Base-by-base conservation (phyloP, 176 grass and related monocot species). In the Eremochloa ophiuroides region DNA sequence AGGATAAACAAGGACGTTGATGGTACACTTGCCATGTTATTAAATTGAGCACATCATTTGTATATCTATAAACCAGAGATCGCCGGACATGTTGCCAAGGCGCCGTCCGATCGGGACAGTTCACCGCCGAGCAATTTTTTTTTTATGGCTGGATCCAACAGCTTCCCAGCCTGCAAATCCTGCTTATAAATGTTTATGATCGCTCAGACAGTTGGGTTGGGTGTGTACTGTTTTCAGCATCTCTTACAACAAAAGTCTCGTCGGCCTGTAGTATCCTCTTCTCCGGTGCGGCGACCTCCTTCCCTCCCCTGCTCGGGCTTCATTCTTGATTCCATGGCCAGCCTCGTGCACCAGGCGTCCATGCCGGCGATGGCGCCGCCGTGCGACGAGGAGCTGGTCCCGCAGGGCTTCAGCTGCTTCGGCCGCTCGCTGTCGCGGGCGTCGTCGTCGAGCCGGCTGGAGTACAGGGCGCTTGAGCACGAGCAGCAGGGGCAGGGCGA, bases 321-420 rank as follows among this genome's bases (percentile, higher is more conserved):
- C 17, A 18, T 77, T 42, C 5, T 12, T 20, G 37, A 7, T 43
- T 0, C 69, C 73, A 89, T 89, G 87, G 87, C 87, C 22, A 89
- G 83, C 66, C 72, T 89, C 35, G 37, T 82, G 87, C 87, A 85
- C 65, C 87, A 89, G 71, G 70, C 87, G 62, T 44, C 86, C 8
- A 30, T 87, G 78, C 62, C 81, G 47, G n/a, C 80, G 44, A 1
- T 65, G 31, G 25, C 26, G 41, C 22, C 48, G 76, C 61, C 42
- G 31, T 89, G 70, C 71, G 82, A 85, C 34, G 83, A 89, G 1
- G 87, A 89, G 10, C 64, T 77, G 35, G 41, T 71, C 25, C 56
- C 87, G 37, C 83, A 81, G 78, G 68, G 83, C 42, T 81, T 89
- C 87, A 71, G 64, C 56, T 89, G 87, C 87, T 89, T 89, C 83